Evolutionary conservation across 257 asterid species (phyloP).

Genomic region (Cruciata laevipes): DNA sequence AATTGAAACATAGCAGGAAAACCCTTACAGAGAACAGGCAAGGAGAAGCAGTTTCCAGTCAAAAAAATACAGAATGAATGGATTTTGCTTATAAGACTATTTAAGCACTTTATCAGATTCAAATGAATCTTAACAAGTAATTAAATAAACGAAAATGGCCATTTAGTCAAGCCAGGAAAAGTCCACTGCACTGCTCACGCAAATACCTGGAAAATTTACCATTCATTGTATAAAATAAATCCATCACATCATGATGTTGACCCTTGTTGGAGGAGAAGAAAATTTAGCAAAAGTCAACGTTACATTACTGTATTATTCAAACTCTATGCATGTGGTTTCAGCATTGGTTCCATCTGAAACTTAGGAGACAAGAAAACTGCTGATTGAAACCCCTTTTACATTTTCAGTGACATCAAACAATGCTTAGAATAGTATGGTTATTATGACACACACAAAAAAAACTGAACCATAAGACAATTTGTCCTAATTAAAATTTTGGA

Average conservation of each 20-base stretch:
- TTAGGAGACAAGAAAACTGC: too few relatives aligned
- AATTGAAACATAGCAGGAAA: too few relatives aligned
- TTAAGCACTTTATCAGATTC: background rate
- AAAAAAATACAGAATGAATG: background rate
- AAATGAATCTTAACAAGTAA: too few relatives aligned
- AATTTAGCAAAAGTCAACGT: background rate
- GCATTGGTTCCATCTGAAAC: too few relatives aligned
- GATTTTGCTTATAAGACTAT: background rate
- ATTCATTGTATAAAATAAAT: background rate
- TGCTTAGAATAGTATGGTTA: too few relatives aligned
- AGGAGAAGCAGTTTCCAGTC: background rate
- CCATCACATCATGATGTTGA: background rate
- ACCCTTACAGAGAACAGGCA: background rate
- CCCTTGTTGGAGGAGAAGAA: background rate
- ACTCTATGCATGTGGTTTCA: too few relatives aligned
- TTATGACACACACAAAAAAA: too few relatives aligned
- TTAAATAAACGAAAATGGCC: background rate
- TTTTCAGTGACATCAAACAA: too few relatives aligned
- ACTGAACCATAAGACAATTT: too few relatives aligned
- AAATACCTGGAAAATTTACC: background rate
- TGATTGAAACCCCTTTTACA: too few relatives aligned
- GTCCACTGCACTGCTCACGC: background rate
- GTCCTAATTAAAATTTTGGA: too few relatives aligned
- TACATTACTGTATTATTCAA: too few relatives aligned
- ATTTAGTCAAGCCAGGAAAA: background rate